Evolutionary conservation across 2,329 filamentous ascomycete genomes (phyloP).

Genomic region (Aureobasidium sp.): DNA sequence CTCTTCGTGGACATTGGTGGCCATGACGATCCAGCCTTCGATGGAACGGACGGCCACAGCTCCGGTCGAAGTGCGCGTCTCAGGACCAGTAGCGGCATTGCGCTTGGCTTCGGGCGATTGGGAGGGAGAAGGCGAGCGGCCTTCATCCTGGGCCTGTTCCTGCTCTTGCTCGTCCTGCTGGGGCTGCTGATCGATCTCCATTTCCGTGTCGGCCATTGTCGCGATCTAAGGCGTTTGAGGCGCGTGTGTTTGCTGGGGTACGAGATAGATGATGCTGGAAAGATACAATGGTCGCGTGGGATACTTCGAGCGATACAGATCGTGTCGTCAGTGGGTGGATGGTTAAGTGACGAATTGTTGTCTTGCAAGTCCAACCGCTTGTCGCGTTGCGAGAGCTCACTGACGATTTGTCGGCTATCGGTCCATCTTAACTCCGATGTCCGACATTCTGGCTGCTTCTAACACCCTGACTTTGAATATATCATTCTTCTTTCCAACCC

Average conservation of each 20-base stretch:
- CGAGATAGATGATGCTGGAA: not conserved
- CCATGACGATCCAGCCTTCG: constrained; percentile 82
- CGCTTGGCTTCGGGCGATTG: not conserved
- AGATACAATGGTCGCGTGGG: not conserved
- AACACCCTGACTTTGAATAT: not conserved
- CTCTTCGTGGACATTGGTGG: constrained; percentile 82
- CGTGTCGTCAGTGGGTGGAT: not conserved
- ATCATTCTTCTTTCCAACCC: not conserved
- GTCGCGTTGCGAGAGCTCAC: constrained; percentile 3
- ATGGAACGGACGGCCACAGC: constrained; percentile 78
- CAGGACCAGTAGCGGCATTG: constrained; percentile 30
- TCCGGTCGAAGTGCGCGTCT: constrained; percentile 64
- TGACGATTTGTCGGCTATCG: not conserved
- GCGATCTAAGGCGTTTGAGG: not conserved
- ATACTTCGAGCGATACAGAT: not conserved
- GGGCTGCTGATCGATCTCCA: constrained; percentile 45
- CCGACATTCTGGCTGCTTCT: not conserved
- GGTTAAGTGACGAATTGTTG: not conserved
- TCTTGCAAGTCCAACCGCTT: not conserved
- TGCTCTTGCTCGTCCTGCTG: constrained; percentile 21
- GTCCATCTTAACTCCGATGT: not conserved
- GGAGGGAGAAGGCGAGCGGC: constrained; percentile 17
- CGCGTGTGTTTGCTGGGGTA: not conserved
- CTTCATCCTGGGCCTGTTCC: not conserved
- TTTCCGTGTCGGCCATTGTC: constrained; percentile 37